Percentiles rank a stretch among this genome's conserved stretches.
Evolutionary conservation across 495 filamentous ascomycete genomes (phyloP).

Genomic region (Chaetomium tenue): DNA sequence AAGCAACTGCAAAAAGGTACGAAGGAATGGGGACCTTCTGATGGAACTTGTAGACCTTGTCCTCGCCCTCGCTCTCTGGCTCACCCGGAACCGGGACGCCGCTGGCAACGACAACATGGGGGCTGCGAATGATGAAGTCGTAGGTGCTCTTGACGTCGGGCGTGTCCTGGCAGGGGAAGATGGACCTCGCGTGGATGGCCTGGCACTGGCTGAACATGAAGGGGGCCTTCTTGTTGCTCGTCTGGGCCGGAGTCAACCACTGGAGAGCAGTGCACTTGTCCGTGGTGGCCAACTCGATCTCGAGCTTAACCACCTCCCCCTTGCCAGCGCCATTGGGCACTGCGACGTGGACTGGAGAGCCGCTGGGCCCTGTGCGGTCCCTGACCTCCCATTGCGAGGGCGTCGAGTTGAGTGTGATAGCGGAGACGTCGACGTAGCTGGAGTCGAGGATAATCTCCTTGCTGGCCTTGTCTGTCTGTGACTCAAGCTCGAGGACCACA

Average conservation of each 20-base stretch:
- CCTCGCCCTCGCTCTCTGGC: slow-evolving; percentile 46
- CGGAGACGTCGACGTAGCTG: slow-evolving; percentile 67
- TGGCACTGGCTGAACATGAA: slow-evolving; percentile 99
- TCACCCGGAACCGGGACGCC: slow-evolving; percentile 64
- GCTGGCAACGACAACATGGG: slow-evolving; percentile 83
- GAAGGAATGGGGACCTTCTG: slow-evolving; percentile 90
- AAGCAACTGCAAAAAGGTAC: slow-evolving; percentile 89
- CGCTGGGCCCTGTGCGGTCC: slow-evolving; percentile 68
- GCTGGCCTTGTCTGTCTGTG: slow-evolving; percentile 63
- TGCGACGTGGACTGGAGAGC: slow-evolving; percentile 71
- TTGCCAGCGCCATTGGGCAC: slow-evolving; percentile 62
- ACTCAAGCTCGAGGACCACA: slow-evolving; percentile 70
- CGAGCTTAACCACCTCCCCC: slow-evolving; percentile 61
- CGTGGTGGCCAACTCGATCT: slow-evolving; percentile 66
- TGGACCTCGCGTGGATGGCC: slow-evolving; percentile 86
- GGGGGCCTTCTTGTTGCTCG: slow-evolving; percentile 85
- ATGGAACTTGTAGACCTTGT: slow-evolving; percentile 73
- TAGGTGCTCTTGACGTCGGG: slow-evolving; percentile 91
- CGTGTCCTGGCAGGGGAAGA: slow-evolving; percentile 97
- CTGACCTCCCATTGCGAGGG: slow-evolving; percentile 66
- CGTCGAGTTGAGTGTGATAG: slow-evolving; percentile 59
- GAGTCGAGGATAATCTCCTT: slow-evolving; percentile 84
- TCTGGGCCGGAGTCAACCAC: slow-evolving; percentile 89
- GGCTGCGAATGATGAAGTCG: slow-evolving; percentile 81
- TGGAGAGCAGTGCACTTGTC: slow-evolving; percentile 86